Conservation (phyloP, 2,329 filamentous ascomycete species). For the Exophiala mesophila region DNA sequence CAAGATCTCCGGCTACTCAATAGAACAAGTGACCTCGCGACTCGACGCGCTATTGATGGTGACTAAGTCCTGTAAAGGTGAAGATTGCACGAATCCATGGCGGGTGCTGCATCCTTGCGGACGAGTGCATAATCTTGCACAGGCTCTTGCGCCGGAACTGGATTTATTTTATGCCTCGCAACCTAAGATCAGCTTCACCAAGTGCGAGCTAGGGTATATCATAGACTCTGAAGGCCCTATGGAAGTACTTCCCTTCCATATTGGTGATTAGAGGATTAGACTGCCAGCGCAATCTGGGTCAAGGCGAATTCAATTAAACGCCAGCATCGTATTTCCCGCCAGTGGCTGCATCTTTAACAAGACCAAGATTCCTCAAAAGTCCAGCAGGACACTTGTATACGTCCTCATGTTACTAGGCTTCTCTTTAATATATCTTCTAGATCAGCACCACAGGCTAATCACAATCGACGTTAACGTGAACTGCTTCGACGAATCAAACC, state of each 20-base stretch:
- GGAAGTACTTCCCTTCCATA: not conserved
- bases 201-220: conserved; percentile 34
- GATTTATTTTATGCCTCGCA: conserved; percentile 33
- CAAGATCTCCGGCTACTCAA: not conserved
- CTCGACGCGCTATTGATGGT: conserved; percentile 33
- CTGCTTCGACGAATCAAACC: too few relatives aligned
- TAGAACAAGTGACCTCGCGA: conserved; percentile 23
- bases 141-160: conserved; percentile 30
- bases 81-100: conserved; percentile 31
- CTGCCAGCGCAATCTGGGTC: too few relatives aligned
- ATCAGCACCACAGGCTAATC: too few relatives aligned
- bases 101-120: conserved; percentile 27
- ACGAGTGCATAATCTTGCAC: conserved; percentile 27
- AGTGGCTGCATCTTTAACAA: too few relatives aligned
- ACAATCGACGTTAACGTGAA: too few relatives aligned
- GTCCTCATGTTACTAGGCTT: too few relatives aligned
- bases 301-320: too few relatives aligned
- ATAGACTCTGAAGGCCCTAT: conserved; percentile 30
- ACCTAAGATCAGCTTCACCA: conserved; percentile 30
- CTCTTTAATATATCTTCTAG: too few relatives aligned
- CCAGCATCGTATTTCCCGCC: too few relatives aligned
- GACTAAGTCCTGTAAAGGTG: conserved; percentile 32
- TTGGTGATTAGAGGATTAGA: conserved; percentile 1
- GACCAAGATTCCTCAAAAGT: too few relatives aligned
- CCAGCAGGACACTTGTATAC: too few relatives aligned